Base-by-base conservation (phyloP, 306 rosid species). In the Pterocarpus macrocarpus region DNA sequence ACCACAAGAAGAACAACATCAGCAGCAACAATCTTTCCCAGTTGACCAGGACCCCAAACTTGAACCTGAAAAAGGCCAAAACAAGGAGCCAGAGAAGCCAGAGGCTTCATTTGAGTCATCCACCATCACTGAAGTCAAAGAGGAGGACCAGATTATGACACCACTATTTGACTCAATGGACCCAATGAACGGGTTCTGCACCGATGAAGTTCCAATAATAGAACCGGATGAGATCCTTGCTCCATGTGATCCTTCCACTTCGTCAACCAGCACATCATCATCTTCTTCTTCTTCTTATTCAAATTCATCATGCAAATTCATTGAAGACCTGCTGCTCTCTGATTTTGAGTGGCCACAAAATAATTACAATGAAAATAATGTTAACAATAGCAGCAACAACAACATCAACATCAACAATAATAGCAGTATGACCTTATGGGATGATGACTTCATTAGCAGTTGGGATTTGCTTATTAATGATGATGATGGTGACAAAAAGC, bases 161-260 rank as follows among this genome's bases (percentile, higher is more conserved):
- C 81, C 83, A 11, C 0, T 64, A 3, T 81, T 81, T 70, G 90
- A 85, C 50, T 77, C 84, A 38, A 58, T 84, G 86, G 89, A 89
- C 75, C 32, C 15, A 50, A 50, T 85, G 11, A 81, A 80, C 76
- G 88, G 73, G 16, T 89, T 92, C 52, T 84, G 84, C 77, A 89
- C 78, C n/a, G 97, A 92, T 77, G 97, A 92, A 49, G 89, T 87
- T 72, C 95, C 97, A 41, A 58, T 92, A 0, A 69, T 90, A 53
- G 80, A 90, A 71, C 82, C 87, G 0, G 69, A 83, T 66, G 86
- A 85, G 75, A 81, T 87, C 73, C 71, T 82, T 16, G 72, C 79
- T 41, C 77, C 93, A 0, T 82, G 71, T 44, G 77, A 41, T 45
- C 80, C 85, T 44, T 79, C 90, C 13, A 76, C 89, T 56, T 80